phyloP scores from a whole-genome alignment of 2,329 filamentous ascomycete genomes.

The Ophiostoma sp. region DNA sequence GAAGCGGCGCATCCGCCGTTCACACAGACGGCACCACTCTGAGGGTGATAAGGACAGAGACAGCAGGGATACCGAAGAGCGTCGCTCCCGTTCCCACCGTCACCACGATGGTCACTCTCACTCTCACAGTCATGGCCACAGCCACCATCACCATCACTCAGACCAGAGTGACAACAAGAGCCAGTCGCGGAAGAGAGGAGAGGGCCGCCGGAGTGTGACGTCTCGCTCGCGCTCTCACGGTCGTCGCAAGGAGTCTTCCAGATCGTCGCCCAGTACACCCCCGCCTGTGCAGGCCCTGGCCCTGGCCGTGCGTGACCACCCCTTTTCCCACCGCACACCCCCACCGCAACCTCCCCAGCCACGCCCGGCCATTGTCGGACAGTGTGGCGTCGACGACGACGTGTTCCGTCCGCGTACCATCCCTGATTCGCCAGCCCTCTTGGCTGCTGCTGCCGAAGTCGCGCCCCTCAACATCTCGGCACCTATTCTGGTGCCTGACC shows the following conservation, averaged over 20 bases:
- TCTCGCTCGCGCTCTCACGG: conserved; percentile 21
- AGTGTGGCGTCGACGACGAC: conserved; percentile 23
- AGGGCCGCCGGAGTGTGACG: background rate
- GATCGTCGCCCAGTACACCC: background rate
- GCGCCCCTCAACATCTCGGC: conserved; percentile 46
- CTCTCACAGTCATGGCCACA: conserved; percentile 30
- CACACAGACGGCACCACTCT: conserved; percentile 39
- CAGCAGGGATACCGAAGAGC: conserved; percentile 32
- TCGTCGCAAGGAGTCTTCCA: conserved; percentile 23
- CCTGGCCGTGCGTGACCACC: conserved; percentile 22
- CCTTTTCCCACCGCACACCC: conserved; percentile 28
- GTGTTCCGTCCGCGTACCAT: conserved; percentile 30
- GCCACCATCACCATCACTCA: conserved; percentile 28
- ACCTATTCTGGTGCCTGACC: conserved; percentile 51
- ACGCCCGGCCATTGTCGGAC: conserved; percentile 13
- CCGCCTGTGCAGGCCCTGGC: background rate
- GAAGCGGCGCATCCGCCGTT: conserved; percentile 47
- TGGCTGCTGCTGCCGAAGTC: conserved; percentile 20
- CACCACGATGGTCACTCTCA: conserved; percentile 29
- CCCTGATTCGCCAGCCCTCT: conserved; percentile 25
- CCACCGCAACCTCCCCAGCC: conserved; percentile 27
- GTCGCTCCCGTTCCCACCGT: conserved; percentile 27
- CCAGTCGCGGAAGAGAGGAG: background rate
- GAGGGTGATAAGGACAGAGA: conserved; percentile 36
- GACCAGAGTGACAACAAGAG: conserved; percentile 29